A percentile compares a stretch with the other conserved stretches of the same genome.
Conservation (phyloP, 2,329 filamentous ascomycete species). For the Fusarium pilosicola region DNA sequence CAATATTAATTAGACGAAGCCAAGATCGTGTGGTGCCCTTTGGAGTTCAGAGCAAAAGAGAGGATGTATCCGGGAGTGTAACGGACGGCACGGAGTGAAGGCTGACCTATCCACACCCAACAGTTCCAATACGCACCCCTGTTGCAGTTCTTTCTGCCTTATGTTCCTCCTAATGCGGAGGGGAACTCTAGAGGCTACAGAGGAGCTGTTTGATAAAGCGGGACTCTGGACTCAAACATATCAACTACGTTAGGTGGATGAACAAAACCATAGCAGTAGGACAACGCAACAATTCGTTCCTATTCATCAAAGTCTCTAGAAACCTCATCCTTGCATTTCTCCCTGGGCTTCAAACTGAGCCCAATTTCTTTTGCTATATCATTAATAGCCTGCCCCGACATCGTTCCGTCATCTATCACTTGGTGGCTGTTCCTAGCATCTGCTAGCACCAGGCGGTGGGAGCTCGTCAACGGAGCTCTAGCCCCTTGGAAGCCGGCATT, state of each 20-base stretch:
- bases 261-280: constrained; percentile 35
- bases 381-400: constrained; percentile 11
- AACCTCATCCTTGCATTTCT: constrained; percentile 25
- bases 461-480: constrained; percentile 33
- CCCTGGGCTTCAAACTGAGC: constrained; percentile 26
- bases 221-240: constrained; percentile 34
- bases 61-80: constrained; percentile 41
- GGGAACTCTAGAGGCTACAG: constrained; percentile 28
- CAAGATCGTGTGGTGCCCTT: constrained; percentile 9
- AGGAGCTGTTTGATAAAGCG: constrained; percentile 41
- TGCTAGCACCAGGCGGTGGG: constrained; percentile 40
- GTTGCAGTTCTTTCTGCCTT: constrained; percentile 30
- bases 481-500: constrained; percentile 29
- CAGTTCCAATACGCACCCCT: constrained; percentile 34
- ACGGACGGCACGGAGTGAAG: constrained; percentile 35
- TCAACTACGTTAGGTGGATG: constrained; percentile 12
- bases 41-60: constrained; percentile 22
- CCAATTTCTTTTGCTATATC: constrained; percentile 8
- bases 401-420: constrained; percentile 44
- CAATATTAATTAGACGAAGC: constrained; percentile 2
- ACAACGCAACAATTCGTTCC: constrained; percentile 32
- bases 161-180: constrained; percentile 37
- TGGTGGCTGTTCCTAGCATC: constrained; percentile 41
- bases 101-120: constrained; percentile 28
- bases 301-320: constrained; percentile 32